phyloP scores from a whole-genome alignment of 2,329 filamentous ascomycete species.

The Colletotrichum abscissum region DNA sequence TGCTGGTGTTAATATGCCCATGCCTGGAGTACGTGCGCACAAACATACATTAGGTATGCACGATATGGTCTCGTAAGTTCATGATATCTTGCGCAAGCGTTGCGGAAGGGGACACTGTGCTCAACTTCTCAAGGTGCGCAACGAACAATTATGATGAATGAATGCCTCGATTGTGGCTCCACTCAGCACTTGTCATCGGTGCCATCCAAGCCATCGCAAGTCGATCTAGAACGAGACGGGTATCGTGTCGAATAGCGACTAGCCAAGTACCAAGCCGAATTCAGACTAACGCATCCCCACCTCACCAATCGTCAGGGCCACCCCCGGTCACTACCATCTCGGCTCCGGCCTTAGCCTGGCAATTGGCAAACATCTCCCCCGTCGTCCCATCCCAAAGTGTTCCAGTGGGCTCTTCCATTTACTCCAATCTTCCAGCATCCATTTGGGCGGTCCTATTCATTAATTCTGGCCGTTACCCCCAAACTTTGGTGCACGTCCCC shows the following conservation, averaged over 20 bases:
- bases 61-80: too few relatives aligned
- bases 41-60: too few relatives aligned
- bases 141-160: not conserved
- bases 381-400: slow-evolving; percentile 10
- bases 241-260: not conserved
- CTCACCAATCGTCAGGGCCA: not conserved
- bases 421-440: slow-evolving; percentile 6
- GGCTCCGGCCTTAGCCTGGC: slow-evolving; percentile 6
- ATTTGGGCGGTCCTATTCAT: not conserved
- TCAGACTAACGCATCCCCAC: not conserved
- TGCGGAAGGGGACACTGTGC: too few relatives aligned
- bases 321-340: not conserved
- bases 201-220: not conserved
- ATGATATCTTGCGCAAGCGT: too few relatives aligned
- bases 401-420: not conserved
- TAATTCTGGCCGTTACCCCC: not conserved
- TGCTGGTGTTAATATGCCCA: too few relatives aligned
- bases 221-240: not conserved
- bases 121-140: not conserved
- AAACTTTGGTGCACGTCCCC: not conserved
- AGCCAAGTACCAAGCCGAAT: not conserved
- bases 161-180: not conserved
- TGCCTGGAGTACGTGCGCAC: too few relatives aligned
- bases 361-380: slow-evolving; percentile 5
- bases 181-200: not conserved